Conservation (phyloP, 2,329 filamentous ascomycete genomes). For the Colletotrichum camelliae region DNA sequence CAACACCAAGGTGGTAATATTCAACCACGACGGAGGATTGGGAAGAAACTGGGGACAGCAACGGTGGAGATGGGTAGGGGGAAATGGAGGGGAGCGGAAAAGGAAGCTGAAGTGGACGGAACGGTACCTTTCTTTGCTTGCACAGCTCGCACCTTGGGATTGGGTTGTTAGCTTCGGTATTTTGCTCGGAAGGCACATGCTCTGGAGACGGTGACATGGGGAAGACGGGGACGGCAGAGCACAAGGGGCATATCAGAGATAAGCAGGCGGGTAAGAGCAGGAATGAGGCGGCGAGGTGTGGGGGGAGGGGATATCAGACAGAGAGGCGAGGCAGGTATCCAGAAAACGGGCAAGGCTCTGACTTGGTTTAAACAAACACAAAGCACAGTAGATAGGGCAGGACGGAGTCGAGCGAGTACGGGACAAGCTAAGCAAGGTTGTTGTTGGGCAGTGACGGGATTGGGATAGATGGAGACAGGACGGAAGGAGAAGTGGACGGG, state of each 20-base stretch:
- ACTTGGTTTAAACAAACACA: conserved; percentile 13
- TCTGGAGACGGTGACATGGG: conserved; percentile 23
- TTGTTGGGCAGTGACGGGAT: neutral
- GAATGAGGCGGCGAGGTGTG: neutral
- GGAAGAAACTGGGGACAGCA: neutral
- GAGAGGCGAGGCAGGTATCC: neutral
- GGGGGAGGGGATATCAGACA: neutral
- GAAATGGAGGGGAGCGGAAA: neutral
- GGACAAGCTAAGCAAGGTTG: neutral
- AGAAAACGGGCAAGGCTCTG: neutral
- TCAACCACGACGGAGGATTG: neutral
- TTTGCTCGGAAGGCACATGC: conserved; percentile 22
- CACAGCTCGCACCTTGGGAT: conserved; percentile 73
- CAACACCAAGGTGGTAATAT: neutral
- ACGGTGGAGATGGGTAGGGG: neutral
- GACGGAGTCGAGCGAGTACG: neutral
- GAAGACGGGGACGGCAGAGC: neutral
- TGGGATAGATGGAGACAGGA: neutral
- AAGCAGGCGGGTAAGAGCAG: neutral
- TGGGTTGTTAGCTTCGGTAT: conserved; percentile 39
- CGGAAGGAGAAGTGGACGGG: neutral
- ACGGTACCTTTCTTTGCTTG: conserved; percentile 77
- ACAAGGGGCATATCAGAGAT: neutral
- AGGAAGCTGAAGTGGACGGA: conserved; percentile 24
- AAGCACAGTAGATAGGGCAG: neutral